These are phyloP conservation scores for Galerina sulciceps DNA, from an alignment of 768 basidiomycete species.

Conservation along the genomic window DNA sequence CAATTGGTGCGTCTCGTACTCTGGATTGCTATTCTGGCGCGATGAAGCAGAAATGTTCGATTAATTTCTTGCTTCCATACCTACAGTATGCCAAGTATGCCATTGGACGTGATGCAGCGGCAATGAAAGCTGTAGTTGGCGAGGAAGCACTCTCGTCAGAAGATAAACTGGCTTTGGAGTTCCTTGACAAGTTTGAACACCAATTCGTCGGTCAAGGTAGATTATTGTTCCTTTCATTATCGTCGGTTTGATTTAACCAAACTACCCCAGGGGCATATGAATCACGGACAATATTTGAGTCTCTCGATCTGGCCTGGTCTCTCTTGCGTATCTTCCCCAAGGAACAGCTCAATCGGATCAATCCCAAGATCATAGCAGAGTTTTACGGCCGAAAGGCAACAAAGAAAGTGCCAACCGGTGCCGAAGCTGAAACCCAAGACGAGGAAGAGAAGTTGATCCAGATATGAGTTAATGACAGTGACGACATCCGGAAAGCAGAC, in stretches of 20 bases:
- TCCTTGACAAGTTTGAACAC: conserved; percentile 96
- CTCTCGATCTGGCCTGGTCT: conserved; percentile 96
- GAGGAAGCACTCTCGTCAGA: conserved; percentile 95
- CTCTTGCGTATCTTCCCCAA: conserved; percentile 98
- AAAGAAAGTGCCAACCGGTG: conserved; percentile 62
- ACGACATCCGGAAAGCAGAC: conserved; percentile 3
- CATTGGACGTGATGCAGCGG: conserved; percentile 93
- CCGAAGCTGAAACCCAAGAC: conserved; percentile 47
- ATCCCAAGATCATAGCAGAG: conserved; percentile 93
- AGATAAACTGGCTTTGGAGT: conserved; percentile 96
- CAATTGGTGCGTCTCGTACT: conserved; percentile 71
- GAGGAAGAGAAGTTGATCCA: conserved; percentile 34
- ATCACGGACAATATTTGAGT: conserved; percentile 95
- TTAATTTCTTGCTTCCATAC: conserved; percentile 13
- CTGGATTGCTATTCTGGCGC: conserved; percentile 7
- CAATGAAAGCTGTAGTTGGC: conserved; percentile 99
- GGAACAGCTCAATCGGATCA: conserved; percentile 97
- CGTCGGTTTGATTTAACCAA: background rate
- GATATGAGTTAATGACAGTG: conserved; percentile 22
- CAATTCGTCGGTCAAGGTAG: conserved; percentile 95
- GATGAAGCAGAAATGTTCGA: conserved; percentile 1
- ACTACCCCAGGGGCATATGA: conserved; percentile 79
- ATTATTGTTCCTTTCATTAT: background rate
- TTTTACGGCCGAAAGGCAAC: conserved; percentile 89
- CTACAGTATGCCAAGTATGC: conserved; percentile 96